phyloP scores from a whole-genome alignment of 192 early-diverging fungal species.

The Powellomyces hirtus region DNA sequence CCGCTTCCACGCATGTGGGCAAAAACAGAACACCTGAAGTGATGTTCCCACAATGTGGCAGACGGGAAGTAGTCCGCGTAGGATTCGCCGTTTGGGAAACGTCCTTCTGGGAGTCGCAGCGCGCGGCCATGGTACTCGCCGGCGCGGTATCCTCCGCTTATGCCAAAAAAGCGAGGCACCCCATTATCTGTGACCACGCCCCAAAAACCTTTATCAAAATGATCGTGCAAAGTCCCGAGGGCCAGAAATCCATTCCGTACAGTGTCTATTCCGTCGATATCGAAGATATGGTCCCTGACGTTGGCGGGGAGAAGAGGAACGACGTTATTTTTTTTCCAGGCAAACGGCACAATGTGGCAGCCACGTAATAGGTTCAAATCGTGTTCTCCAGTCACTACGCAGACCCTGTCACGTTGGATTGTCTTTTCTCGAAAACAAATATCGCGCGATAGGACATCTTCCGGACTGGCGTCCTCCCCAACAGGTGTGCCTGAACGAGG shows the following conservation, averaged over 20 bases:
- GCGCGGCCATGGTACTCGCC: background rate
- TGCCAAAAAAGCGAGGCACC: constrained; percentile 1
- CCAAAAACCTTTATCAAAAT: background rate
- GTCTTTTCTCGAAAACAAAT: background rate
- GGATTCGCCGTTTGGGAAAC: background rate
- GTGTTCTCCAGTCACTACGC: background rate
- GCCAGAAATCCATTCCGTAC: constrained; percentile 8
- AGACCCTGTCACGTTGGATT: constrained; percentile 1
- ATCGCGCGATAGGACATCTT: background rate
- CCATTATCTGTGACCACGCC: background rate
- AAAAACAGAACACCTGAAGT: constrained; percentile 7
- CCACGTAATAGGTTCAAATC: background rate
- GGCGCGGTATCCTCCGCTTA: background rate
- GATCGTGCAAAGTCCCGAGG: background rate
- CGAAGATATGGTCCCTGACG: constrained; percentile 6
- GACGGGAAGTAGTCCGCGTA: background rate
- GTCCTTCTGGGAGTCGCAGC: background rate
- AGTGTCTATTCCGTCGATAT: background rate
- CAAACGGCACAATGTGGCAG: constrained; percentile 3
- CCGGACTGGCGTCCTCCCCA: background rate
- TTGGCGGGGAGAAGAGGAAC: background rate
- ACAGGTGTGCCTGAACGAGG: too few relatives aligned
- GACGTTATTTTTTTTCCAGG: constrained; percentile 9
- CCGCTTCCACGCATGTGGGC: background rate
- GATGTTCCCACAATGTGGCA: background rate